phyloP scores from a whole-genome alignment of 306 rosid genomes.

The Heteromeles arbutifolia region DNA sequence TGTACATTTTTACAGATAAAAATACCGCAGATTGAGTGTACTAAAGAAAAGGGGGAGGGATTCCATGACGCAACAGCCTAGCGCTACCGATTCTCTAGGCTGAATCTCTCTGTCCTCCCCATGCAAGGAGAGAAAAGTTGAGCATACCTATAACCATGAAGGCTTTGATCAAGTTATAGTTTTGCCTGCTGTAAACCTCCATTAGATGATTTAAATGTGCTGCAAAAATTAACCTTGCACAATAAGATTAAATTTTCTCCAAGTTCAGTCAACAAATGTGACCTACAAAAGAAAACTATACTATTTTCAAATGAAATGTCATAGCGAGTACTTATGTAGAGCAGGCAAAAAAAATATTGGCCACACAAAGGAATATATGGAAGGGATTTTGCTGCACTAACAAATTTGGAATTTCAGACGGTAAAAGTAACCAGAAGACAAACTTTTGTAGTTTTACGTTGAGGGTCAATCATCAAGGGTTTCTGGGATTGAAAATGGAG shows the following conservation, averaged over 20 bases:
- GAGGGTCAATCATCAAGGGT: neutral
- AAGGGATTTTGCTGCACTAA: neutral
- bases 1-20: neutral
- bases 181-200: slow-evolving; percentile 69
- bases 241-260: slow-evolving; percentile 10
- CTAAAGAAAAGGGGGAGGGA: neutral
- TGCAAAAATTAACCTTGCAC: slow-evolving; percentile 34
- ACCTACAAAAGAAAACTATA: neutral
- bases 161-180: slow-evolving; percentile 57
- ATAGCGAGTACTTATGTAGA: neutral
- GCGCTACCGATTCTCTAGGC: neutral
- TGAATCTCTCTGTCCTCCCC: neutral
- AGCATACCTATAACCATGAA: slow-evolving; percentile 51
- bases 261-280: slow-evolving; percentile 4
- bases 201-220: slow-evolving; percentile 89
- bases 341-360: neutral
- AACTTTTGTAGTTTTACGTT: neutral
- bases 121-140: slow-evolving; percentile 13
- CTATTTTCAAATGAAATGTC: neutral
- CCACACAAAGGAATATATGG: neutral
- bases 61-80: neutral
- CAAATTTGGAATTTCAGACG: neutral
- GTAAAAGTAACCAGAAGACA: neutral
- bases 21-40: neutral
- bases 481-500: neutral